Evolutionary conservation across 75 land plant genomes (phyloP), one percentile per base, ranked within the genome.

Genomic region (Cryptomeria japonica): DNA sequence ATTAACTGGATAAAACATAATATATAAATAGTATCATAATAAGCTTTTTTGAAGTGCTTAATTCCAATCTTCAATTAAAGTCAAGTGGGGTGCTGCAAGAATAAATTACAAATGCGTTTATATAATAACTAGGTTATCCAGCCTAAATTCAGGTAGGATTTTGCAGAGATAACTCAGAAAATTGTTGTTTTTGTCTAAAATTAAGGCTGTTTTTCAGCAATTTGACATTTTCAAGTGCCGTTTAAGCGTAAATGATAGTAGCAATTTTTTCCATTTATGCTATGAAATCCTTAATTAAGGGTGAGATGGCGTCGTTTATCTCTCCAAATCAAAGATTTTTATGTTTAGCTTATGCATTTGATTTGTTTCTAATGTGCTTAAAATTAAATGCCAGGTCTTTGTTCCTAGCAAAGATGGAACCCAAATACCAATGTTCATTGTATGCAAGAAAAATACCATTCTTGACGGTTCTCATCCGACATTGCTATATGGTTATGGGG

Each of bases 401-500:
- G 87, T 93, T 10, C 86, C 93, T 0, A 95, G 97, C 77, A 96
- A 95, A 85, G 99, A 98, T 90, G 96, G 97, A 32, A 93, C 97
- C 84, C 92, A 93, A 87, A 93, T 98, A 56, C 99, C 99, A 13
- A 93, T 97, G 94, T 98, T 97, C 87, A 95, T 98, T 51, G 97
- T 98, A 41, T 83, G 95, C 6, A 93, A 90, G 87, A 98, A 93
- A 88, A 88, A 90, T 76, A 84, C 94, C 84, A 32, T 14, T 25
- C 90, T 92, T 32, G 95, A 96, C 90, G 95, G 96, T 80, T 91
- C 92, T 41, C 96, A 96, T 89, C 99, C 99, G 53, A 86, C 94
- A 38, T 88, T 97, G 70, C 84, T 98, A 34, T 97, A 97, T 90
- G 99, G 97, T 42, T 98, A 98, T 90, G 99, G 99, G 80, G 99